Evolutionary conservation across 768 basidiomycete species (phyloP).

Genomic region (Leucogyrophana mollusca): DNA sequence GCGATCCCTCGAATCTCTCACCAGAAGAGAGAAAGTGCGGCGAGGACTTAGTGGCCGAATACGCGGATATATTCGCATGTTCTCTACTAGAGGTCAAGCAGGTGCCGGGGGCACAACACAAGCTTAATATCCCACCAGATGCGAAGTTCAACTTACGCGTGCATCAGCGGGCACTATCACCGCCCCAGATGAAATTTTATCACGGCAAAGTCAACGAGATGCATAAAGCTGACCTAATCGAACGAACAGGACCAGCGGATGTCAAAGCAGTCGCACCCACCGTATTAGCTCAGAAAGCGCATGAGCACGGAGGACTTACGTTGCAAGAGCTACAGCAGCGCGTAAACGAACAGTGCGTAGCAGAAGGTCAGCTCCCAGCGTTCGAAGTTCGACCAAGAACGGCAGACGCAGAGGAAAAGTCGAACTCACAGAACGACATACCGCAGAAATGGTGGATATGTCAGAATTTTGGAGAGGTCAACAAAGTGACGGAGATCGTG

Average conservation of each 20-base stretch:
- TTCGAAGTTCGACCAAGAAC: too few species aligned
- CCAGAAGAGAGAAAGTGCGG: slow-evolving; percentile 22
- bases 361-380: too few species aligned
- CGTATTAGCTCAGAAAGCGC: slow-evolving; percentile 36
- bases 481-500: slow-evolving; percentile 25
- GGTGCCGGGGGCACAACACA: slow-evolving; percentile 9
- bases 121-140: neutral
- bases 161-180: neutral
- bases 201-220: neutral
- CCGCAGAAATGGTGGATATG: slow-evolving; percentile 33
- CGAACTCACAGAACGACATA: neutral
- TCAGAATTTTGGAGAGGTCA: slow-evolving; percentile 37
- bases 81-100: slow-evolving; percentile 35
- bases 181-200: slow-evolving; percentile 1
- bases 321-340: slow-evolving; percentile 32
- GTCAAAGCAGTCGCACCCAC: slow-evolving; percentile 36
- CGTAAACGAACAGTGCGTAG: slow-evolving; percentile 28
- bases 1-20: slow-evolving; percentile 16
- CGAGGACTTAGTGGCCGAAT: slow-evolving; percentile 19
- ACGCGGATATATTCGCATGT: slow-evolving; percentile 40
- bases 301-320: slow-evolving; percentile 25
- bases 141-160: neutral
- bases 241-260: slow-evolving; percentile 12
- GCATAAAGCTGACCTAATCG: neutral
- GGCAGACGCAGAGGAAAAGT: too few species aligned